A percentile compares a stretch with the other conserved stretches of the same genome.
These are phyloP conservation scores for Cochlearia excelsa DNA, from an alignment of 345 rosid species.

Conservation along the genomic window DNA sequence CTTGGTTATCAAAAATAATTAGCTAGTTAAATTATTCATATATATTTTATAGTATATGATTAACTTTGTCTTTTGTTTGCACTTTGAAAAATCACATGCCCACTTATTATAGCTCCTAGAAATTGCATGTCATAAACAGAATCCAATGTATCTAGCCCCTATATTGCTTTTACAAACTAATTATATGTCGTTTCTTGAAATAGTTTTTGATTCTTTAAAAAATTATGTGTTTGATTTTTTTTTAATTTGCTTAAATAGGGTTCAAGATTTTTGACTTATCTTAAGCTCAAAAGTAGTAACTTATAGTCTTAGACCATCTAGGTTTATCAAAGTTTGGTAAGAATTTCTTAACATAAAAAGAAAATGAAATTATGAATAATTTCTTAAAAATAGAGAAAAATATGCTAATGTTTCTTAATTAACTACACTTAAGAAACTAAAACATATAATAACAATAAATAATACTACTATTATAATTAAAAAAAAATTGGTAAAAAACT, in stretches of 20 bases:
- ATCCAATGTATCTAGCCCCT: slow-evolving; percentile 44
- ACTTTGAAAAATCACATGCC: slow-evolving; percentile 33
- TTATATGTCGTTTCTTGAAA: slow-evolving; percentile 11
- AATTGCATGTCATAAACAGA: slow-evolving; percentile 43
- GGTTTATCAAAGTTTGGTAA: too few relatives aligned
- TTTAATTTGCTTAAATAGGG: not conserved
- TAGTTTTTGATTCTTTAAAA: too few relatives aligned
- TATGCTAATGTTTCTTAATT: too few relatives aligned
- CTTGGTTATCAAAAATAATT: too few relatives aligned
- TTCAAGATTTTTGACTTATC: slow-evolving; percentile 1
- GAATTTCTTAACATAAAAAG: too few relatives aligned
- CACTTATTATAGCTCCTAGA: slow-evolving; percentile 39
- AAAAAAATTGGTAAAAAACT: too few relatives aligned
- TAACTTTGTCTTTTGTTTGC: slow-evolving; percentile 37
- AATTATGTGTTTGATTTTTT: not conserved
- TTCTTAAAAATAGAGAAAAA: too few relatives aligned
- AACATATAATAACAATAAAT: too few relatives aligned
- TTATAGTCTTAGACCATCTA: not conserved
- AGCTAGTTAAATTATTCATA: slow-evolving; percentile 16
- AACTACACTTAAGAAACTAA: too few relatives aligned
- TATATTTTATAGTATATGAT: not conserved
- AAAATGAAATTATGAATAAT: too few relatives aligned
- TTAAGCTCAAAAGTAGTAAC: not conserved
- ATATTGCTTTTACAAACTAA: slow-evolving; percentile 2
- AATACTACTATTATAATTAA: too few relatives aligned